Base-by-base conservation (phyloP, 2,329 filamentous ascomycete species). In the Epichloe amarillans region DNA sequence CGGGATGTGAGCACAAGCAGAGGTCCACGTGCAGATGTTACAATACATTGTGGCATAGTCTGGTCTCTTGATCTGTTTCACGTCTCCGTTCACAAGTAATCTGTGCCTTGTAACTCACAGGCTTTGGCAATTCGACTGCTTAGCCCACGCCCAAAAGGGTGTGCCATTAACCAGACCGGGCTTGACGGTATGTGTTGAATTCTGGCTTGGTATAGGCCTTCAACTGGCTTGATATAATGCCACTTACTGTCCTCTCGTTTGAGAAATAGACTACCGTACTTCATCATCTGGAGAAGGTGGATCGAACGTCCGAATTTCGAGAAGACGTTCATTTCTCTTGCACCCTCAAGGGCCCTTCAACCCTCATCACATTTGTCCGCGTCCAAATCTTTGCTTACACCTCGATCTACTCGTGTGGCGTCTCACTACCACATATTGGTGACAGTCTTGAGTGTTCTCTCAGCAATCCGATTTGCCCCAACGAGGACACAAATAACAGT, bases 11-110 rank as follows among this genome's bases (percentile, higher is more conserved):
- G 37, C 46, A 47, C 46, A 38, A 42, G 39, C 39, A 37, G 47
- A 42, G 39, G 39, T 37, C 47, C 47, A 49, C 47, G 47, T 49
- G 47, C 39, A 36, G 15, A 35, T 30, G 40, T 35, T 37, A 43
- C 47, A 35, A n/a, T 43, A 49, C 47, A 26, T 49, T 30, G 39
- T 49, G 39, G 35, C 30, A 43, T 36, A 35, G 47, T 43, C 30
- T 48, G 47, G 33, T 39, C 17, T 36, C 23, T 23, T 42, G 26
- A 47, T 26, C 14, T 42, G 47, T 49, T 49, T 49, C 47, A 49
- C 47, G n/a, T 47, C 37, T 42, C 23, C 30, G 39, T 30, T 37
- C 30, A 43, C 47, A 43, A 36, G 39, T 23, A 11, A 21, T 42
- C 30, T 42, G 39, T 42, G 23, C 47, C 47, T 43, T 43, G 30